A percentile compares a stretch with the other conserved stretches of the same genome.
Evolutionary conservation across 352 stramenopile genomes (phyloP).

Genomic region (Phytophthora hybrid): DNA sequence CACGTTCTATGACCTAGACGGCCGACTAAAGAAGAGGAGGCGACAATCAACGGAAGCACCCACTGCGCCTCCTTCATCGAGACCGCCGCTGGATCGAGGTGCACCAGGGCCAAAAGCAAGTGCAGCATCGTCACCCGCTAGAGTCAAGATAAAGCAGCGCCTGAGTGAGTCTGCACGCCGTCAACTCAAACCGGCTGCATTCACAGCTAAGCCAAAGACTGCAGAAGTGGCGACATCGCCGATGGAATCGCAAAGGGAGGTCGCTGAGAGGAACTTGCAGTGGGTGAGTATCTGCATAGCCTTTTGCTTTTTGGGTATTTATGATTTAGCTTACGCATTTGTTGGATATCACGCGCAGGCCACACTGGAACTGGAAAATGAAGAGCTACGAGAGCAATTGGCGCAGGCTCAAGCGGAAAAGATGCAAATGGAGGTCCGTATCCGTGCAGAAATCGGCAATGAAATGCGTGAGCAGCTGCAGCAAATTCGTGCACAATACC

Average conservation of each 20-base stretch:
- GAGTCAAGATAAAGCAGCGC: constrained; percentile 25
- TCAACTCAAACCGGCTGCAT: constrained; percentile 6
- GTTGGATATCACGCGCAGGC: constrained; percentile 22
- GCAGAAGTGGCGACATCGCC: constrained; percentile 37
- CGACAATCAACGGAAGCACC: constrained; percentile 36
- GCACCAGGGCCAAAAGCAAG: constrained; percentile 4
- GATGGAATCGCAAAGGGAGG: constrained; percentile 40
- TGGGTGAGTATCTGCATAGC: constrained; percentile 16
- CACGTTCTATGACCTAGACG: constrained; percentile 64
- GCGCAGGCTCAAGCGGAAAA: constrained; percentile 61
- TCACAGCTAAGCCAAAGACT: constrained; percentile 24
- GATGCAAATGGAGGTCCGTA: constrained; percentile 67
- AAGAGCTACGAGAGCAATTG: constrained; percentile 64
- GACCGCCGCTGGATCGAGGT: constrained; percentile 11
- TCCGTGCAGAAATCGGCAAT: constrained; percentile 72
- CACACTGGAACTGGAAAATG: constrained; percentile 68
- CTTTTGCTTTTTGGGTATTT: neutral
- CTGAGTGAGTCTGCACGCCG: constrained; percentile 21
- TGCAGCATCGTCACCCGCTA: constrained; percentile 10
- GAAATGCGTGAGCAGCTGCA: constrained; percentile 76
- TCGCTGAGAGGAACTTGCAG: constrained; percentile 41
- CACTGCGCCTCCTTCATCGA: constrained; percentile 3
- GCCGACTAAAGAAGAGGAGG: constrained; percentile 53
- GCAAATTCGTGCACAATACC: constrained; percentile 69
- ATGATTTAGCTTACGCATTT: neutral